Evolutionary conservation across 371 early-diverging fungal species (phyloP), one percentile per base, ranked within the genome.

Genomic region (Mortierella sp.): DNA sequence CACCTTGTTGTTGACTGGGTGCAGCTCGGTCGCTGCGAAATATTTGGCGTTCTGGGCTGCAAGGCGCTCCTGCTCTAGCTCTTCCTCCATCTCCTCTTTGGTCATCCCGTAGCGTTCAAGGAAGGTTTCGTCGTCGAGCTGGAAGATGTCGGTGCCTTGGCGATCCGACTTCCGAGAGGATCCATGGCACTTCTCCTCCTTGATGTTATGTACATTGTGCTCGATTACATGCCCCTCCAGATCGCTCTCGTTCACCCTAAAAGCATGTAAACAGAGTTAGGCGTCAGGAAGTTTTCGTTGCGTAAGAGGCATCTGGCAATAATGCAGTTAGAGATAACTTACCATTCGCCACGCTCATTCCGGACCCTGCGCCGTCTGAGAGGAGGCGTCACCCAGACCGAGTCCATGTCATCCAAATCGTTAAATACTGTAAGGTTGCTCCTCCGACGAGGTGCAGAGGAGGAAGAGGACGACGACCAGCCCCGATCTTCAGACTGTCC

Each of bases 331-430:
- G 10, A 11, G 0, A 11, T 0, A 19, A 44, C 10, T n/a, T 90
- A 93, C 93, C 95, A 95, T 79, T 93, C 93, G 16, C 95, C 95
- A 48, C 76, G 67, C 48, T 91, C 91, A 72, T 94, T 91, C 46
- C 94, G 89, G 28, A 95, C 93, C 61, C 92, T 89, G 51, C 93
- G 89, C 72, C 91, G 89, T n/a, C 94, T 87, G 28, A 91, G 87
- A 26, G 80, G 57, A 34, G 80, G 72, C 21, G 74, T 53, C 13
- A 88, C 87, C 83, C 80, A 77, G 5, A 72, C 48, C 44, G 78
- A 37, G 28, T 61, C 78, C 34, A 57, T 28, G 28, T 76, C 51
- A 53, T 83, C 78, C 19, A 75, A 3, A 28, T 74, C 80, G 34
- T 61, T 74, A 0, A 46, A 26, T 10, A 48, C 59, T 4, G 64